Evolutionary conservation across 176 grass and related monocot species (phyloP), one percentile per base, ranked within the genome.

Genomic region (Poa annua): DNA sequence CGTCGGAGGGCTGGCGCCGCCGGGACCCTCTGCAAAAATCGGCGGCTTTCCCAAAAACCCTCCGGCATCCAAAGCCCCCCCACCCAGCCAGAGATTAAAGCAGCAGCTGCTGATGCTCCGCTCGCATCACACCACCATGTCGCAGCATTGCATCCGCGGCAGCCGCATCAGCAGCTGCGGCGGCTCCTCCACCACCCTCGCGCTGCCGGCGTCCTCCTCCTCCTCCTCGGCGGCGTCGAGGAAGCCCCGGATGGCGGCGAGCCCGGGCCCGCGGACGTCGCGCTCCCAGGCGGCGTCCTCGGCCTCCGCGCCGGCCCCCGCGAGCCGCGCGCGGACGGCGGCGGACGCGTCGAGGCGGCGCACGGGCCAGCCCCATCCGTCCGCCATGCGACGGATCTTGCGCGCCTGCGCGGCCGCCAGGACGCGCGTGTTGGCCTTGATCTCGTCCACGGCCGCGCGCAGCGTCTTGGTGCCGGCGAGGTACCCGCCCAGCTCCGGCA

Each of bases 331-430:
- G 72, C 75, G 51, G 50, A 93, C 78, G 2, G 86, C 47, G 20
- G 36, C 77, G 36, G 93, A 93, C 2, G 93, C 93, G 84, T 96
- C 90, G 6, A 96, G 80, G 11, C 77, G 77, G 5, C 8, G 83
- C 44, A 96, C 35, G 72, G 90, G 86, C 93, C 90, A 96, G 11
- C 84, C 84, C 83, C 86, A 87, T 20, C 45, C 77, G 41, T 76
- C 62, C 38, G 57, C 81, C 88, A 96, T 88, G 83, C 84, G 76
- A 10, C 71, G 65, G 77, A 96, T 96, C 90, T 96, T 96, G 42
- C 8, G 5, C 67, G 88, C 81, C 91, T 96, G 93, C 45, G 75
- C 81, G 14, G 35, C 75, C 5, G 93, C 93, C 7, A 96, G 93
- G 47, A 71, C 60, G 48, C 90, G 83, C 8, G 88, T 93, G 88